Conservation (phyloP, 768 basidiomycete genomes). For the Boletellus ananas region DNA sequence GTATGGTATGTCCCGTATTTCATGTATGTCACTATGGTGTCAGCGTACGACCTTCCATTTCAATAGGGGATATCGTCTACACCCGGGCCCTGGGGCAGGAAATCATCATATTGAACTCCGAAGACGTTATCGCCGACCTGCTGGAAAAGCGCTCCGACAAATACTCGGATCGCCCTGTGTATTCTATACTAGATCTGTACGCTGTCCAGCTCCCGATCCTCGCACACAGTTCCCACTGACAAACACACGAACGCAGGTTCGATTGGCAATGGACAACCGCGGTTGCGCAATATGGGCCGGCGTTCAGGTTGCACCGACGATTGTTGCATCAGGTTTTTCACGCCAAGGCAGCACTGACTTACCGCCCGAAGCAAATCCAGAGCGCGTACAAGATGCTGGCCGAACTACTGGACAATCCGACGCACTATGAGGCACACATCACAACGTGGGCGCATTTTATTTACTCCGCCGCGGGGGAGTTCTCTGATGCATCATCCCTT, state of each 20-base stretch:
- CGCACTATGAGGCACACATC: conserved; percentile 6
- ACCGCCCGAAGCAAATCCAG: conserved; percentile 15
- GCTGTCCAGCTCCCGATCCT: neutral
- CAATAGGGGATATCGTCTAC: conserved; percentile 7
- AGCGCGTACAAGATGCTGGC: conserved; percentile 10
- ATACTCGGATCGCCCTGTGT: conserved; percentile 3
- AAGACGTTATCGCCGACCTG: no score
- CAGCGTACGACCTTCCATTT: no score
- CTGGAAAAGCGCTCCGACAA: no score
- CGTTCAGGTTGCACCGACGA: conserved; percentile 21
- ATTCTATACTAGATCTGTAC: conserved; percentile 4
- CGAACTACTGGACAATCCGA: conserved; percentile 6
- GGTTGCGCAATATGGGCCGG: conserved; percentile 18
- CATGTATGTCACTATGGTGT: no score
- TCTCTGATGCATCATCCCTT: neutral
- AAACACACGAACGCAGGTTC: conserved; percentile 9
- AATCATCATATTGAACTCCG: conserved; percentile 47
- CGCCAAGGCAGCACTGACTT: conserved; percentile 6
- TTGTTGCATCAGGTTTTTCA: conserved; percentile 19
- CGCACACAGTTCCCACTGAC: neutral
- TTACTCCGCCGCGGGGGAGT: neutral
- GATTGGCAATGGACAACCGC: conserved; percentile 13
- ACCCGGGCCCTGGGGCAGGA: conserved; percentile 38
- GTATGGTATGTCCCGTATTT: conserved; percentile 8
- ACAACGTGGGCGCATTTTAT: conserved; percentile 4